Base-by-base conservation (phyloP, 176 grass and related monocot species). In the Typha latifolia region DNA sequence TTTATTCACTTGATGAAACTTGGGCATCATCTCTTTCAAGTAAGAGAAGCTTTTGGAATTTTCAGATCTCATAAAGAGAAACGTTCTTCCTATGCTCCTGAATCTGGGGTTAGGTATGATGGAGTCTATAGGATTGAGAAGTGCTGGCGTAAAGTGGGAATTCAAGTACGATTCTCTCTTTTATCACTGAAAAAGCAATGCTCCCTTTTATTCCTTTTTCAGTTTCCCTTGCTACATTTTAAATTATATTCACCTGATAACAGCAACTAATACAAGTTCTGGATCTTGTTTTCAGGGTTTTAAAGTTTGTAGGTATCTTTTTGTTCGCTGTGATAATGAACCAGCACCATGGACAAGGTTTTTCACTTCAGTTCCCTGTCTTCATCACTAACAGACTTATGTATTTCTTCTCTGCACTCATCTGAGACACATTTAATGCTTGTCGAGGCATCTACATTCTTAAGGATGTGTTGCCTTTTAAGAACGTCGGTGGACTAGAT, bases 281-380 rank as follows among this genome's bases (percentile, higher is more conserved):
- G 11, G 43, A 13, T 77, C 37, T 47, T 74, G 3, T 37, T 26
- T 55, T 75, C 26, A 97, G 93, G 93, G 93, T 66, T 86, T 75
- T 75, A 92, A 89, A 66, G 93, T 97, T 12, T 97, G 93, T 66
- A 69, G 88, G 19, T 97, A 97, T 71, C 93, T 97, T 50, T 97
- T 97, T 74, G 93, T 92, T 20, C 82, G 93, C 6, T 91, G 88
- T 49, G 93, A 97, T 72, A 92, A 92, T 73, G 93, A 97, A 62
- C 93, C 93, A 12, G 93, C 93, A 52, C 85, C 88, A 12, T 97
- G 93, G 93, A 92, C 93, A 69, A 97, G 88, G 93, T 92, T 61
- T 66, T 4, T 21, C 43, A 3, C 4, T 37, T 37, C 4, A 4
- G 32, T 37, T 5, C 4, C 4, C 34, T 6, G 34, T 4, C 34